Evolutionary conservation across 768 basidiomycete genomes (phyloP).

Genomic region (Podaxis mareebaensis): DNA sequence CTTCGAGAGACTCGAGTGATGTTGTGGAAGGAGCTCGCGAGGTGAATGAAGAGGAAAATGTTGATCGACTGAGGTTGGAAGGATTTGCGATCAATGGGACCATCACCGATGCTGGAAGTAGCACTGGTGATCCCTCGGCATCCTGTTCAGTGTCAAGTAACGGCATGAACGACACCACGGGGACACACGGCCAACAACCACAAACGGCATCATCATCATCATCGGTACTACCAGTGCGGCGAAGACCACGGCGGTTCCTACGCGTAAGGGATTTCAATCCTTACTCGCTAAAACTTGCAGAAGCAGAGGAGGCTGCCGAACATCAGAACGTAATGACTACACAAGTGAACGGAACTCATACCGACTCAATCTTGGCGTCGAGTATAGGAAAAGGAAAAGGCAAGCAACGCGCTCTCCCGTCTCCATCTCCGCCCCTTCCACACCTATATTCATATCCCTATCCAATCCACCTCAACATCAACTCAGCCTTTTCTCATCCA

Average conservation of each 20-base stretch:
- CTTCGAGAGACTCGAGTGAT: not conserved
- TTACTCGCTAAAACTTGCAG: slow-evolving; percentile 27
- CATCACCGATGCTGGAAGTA: not conserved
- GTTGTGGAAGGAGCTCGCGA: not conserved
- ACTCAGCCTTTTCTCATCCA: not conserved
- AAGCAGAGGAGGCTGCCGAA: slow-evolving; percentile 5
- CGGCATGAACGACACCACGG: not conserved
- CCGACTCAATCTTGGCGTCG: not conserved
- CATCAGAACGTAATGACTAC: not conserved
- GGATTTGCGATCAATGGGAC: not conserved
- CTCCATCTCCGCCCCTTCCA: not conserved
- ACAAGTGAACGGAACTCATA: slow-evolving; percentile 1
- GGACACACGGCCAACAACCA: not conserved
- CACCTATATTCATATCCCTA: not conserved
- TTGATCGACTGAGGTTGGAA: not conserved
- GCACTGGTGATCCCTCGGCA: not conserved
- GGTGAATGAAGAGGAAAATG: not conserved
- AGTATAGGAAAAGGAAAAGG: slow-evolving; percentile 25
- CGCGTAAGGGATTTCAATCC: slow-evolving; percentile 35
- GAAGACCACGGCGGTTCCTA: slow-evolving; percentile 23
- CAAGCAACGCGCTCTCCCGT: slow-evolving; percentile 21
- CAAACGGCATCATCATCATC: not conserved
- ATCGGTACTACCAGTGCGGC: not conserved
- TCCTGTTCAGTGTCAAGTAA: not conserved
- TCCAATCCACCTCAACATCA: slow-evolving; percentile 4